Percentiles rank a stretch among this genome's conserved stretches.
These are phyloP conservation scores for Pichia deserticola DNA, from an alignment of 805 yeast species.

Conservation along the genomic window DNA sequence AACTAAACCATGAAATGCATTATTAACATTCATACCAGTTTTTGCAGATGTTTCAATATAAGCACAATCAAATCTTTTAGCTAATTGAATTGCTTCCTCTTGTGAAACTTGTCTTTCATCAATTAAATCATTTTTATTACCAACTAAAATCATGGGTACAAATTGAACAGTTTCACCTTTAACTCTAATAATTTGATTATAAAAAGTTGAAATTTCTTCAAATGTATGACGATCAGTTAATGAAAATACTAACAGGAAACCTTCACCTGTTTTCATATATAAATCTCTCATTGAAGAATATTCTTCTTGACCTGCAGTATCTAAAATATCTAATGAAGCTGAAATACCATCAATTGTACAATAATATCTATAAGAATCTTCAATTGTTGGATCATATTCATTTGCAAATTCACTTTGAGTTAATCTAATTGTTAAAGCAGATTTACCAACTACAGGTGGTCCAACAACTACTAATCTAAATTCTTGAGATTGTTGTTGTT, in stretches of 20 bases:
- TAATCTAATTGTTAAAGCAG: constrained; percentile 90
- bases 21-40: constrained; percentile 69
- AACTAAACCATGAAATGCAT: constrained; percentile 31
- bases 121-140: constrained; percentile 63
- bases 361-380: constrained; percentile 83
- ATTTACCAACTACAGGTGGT: constrained; percentile 98
- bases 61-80: constrained; percentile 57
- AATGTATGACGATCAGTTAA: constrained; percentile 80
- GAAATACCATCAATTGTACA: constrained; percentile 76
- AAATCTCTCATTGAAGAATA: constrained; percentile 90
- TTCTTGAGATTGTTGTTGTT: constrained; percentile 37
- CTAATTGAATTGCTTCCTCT: constrained; percentile 55
- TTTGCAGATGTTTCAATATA: constrained; percentile 94
- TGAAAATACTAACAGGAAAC: constrained; percentile 81
- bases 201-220: constrained; percentile 75
- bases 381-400: constrained; percentile 98
- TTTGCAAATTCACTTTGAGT: constrained; percentile 94
- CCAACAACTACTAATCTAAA: constrained; percentile 94
- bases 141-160: constrained; percentile 73
- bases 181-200: constrained; percentile 37
- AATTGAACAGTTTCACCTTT: constrained; percentile 43
- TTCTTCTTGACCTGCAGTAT: constrained; percentile 98
- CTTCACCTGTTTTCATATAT: constrained; percentile 95
- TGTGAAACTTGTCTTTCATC: constrained; percentile 57
- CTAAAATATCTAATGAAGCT: constrained; percentile 78